Percentiles rank a stretch among this genome's conserved stretches.
phyloP scores from a whole-genome alignment of 805 yeast species.

The Brettanomyces bruxellensis region DNA sequence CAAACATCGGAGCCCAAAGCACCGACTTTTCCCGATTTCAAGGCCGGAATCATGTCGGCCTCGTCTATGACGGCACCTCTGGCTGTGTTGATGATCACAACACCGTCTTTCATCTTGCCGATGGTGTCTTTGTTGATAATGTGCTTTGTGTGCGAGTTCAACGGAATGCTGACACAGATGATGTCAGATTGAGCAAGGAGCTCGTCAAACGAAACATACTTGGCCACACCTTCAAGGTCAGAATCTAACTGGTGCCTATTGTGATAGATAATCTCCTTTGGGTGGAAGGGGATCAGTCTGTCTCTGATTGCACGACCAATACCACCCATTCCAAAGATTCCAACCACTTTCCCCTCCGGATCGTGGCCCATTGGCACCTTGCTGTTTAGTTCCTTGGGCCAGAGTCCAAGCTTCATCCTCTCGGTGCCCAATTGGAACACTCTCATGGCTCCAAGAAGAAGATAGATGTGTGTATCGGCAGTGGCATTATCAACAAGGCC shows the following conservation, averaged over 20 bases:
- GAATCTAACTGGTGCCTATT: slow-evolving; percentile 53
- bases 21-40: slow-evolving; percentile 58
- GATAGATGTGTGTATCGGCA: slow-evolving; percentile 47
- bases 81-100: slow-evolving; percentile 76
- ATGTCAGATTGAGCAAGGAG: slow-evolving; percentile 57
- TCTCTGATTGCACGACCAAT: slow-evolving; percentile 76
- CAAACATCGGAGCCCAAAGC: slow-evolving; percentile 69
- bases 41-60: slow-evolving; percentile 41
- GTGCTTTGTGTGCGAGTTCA: slow-evolving; percentile 64
- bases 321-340: slow-evolving; percentile 84
- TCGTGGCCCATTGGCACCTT: slow-evolving; percentile 62
- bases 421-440: slow-evolving; percentile 54
- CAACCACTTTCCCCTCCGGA: slow-evolving; percentile 67
- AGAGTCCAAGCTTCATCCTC: slow-evolving; percentile 46
- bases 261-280: slow-evolving; percentile 59
- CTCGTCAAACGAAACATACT: slow-evolving; percentile 62
- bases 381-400: slow-evolving; percentile 40
- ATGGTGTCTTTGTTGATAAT: slow-evolving; percentile 53
- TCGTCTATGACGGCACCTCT: slow-evolving; percentile 82
- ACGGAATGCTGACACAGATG: slow-evolving; percentile 67
- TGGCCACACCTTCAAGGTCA: slow-evolving; percentile 60
- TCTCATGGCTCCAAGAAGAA: slow-evolving; percentile 42
- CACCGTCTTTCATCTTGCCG: slow-evolving; percentile 68
- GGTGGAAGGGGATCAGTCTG: slow-evolving; percentile 69
- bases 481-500: slow-evolving; percentile 45